Evolutionary conservation across 352 stramenopile genomes (phyloP), one percentile per base, ranked within the genome.

Genomic region (Peronosclerospora sorghi): DNA sequence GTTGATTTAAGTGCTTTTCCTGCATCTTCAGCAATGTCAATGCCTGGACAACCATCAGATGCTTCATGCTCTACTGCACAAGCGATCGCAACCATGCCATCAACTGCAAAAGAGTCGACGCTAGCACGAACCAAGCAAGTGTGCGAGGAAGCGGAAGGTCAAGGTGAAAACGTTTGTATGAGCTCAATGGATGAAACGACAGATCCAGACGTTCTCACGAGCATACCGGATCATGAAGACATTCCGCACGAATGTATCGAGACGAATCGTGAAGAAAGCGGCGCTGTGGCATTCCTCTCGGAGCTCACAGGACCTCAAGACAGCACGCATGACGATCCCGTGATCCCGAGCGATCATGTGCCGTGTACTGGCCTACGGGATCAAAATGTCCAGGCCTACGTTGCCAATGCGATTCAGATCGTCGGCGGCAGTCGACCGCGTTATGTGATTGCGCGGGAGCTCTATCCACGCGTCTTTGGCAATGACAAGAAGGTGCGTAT

Each of bases 381-480:
- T 18, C 66, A 83, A 12, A 77, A 76, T 28, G 67, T 81, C 0
- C 60, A 78, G 36, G 45, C 60, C 9, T 90, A 84, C 29, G 75
- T 87, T 5, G 62, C 59, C 12, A 73, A 63, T 19, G 64, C 74
- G 0, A 67, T 84, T 0, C 78, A 90, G 41, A 45, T 85, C 20
- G 74, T 86, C 8, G 78, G 78, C 15, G 78, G 78, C 5, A 86
- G 78, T 41, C 70, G 78, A 8, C 78, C 78, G 13, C 75, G 74
- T 21, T 86, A 90, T 34, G 75, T 90, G 9, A 86, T 90, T 35
- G 78, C 78, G 8, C 78, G 78, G 12, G 78, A 90, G 37, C 36
- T 87, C 2, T 86, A 83, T 32, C 75, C 75, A 6, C 54, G 68
- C 12, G 60, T 73, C 4, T 87, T 90, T 37, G 42, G 35, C 1